Base-by-base conservation (phyloP, 2,329 filamentous ascomycete genomes). In the Aureobasidium musti region DNA sequence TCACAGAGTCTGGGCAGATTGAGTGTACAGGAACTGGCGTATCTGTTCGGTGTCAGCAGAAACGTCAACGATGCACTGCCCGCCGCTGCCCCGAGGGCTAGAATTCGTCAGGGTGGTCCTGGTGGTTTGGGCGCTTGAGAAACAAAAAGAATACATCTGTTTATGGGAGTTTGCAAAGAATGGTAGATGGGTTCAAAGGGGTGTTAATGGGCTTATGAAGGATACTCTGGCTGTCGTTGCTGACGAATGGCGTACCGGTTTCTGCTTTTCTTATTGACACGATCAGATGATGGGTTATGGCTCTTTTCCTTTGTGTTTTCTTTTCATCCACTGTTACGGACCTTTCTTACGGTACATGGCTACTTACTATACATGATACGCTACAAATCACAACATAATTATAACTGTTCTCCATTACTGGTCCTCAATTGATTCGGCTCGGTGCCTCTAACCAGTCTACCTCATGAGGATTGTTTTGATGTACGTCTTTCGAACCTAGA, bases 1-100 rank as follows among this genome's bases (percentile, higher is more conserved):
- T 84, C 84, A 39, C 85, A 86, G 73, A 86, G 82, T 67, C 81
- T 96, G 61, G 86, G 87, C 8, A 83, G 90, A 47, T 82, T 97
- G 14, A 85, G 83, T 64, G 79, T 83, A 1, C 80, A 81, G 39
- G 90, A 96, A 72, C 82, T 96, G 53, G 85, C 83, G 47, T 92
- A 86, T 72, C 81, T 96, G 67, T 91, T 94, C 73, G 85, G 76
- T 17, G 72, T 77, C 41, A 67, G 23, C 23, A 45, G 50, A 14
- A 57, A 54, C 21, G 35, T 57, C 3, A 41, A 50, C 10, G 65
- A 63, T 7, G 7, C 47, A 3, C 49, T 67, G 4, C 30, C 63
- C n/a, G 23, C 52, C 19, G 37, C 47, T 17, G 50, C 23, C 11
- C 50, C 63, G 8, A 47, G 35, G 26, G 47, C 61, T 35, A 53